Conservation (phyloP, 1,284 basidiomycete species). For the Austropuccinia psidii region DNA sequence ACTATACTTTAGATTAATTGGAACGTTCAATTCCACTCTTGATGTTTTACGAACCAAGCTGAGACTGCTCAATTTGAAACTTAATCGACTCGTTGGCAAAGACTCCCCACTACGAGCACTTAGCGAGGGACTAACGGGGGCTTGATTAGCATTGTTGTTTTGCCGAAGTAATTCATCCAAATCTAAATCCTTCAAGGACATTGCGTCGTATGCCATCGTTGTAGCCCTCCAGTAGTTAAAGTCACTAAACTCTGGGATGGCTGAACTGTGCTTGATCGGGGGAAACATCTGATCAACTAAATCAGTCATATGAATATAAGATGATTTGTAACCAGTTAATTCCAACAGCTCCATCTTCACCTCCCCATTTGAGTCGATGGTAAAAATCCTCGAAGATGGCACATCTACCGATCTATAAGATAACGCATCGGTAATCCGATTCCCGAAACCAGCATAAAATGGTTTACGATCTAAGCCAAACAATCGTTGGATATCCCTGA, state of each 20-base stretch:
- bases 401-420: constrained; percentile 94
- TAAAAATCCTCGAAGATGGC: constrained; percentile 90
- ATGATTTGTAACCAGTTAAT: constrained; percentile 91
- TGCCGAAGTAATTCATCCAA: constrained; percentile 26
- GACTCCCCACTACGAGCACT: constrained; percentile 22
- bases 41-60: constrained; percentile 21
- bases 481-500: constrained; percentile 87
- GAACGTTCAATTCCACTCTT: background rate
- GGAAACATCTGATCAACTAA: constrained; percentile 99
- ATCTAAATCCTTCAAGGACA: constrained; percentile 38
- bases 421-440: constrained; percentile 94
- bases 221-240: constrained; percentile 86
- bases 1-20: background rate
- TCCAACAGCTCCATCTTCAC: constrained; percentile 97
- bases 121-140: constrained; percentile 13
- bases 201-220: constrained; percentile 39
- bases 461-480: constrained; percentile 61
- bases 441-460: constrained; percentile 98
- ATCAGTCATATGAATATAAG: constrained; percentile 96
- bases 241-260: constrained; percentile 85
- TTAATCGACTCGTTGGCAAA: constrained; percentile 21
- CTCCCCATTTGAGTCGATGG: constrained; percentile 89
- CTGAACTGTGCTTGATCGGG: constrained; percentile 56
- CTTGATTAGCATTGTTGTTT: background rate
- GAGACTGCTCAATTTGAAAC: constrained; percentile 27